Conservation (phyloP, 2,329 filamentous ascomycete species). For the Talaromyces amestolkiae region DNA sequence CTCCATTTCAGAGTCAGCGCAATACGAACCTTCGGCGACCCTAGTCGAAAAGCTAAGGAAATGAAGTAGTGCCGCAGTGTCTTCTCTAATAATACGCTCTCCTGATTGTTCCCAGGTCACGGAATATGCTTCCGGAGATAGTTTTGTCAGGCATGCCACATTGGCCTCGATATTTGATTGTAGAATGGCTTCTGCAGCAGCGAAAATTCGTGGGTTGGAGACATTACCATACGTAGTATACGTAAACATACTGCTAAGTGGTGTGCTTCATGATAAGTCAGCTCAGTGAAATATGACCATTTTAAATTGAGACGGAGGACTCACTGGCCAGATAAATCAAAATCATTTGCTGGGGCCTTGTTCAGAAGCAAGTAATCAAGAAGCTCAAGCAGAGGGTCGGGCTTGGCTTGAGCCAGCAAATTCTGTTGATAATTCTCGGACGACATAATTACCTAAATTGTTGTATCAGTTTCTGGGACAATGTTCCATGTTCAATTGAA, state of each 20-base stretch:
- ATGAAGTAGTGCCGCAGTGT: not conserved
- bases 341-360: not conserved
- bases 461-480: not conserved
- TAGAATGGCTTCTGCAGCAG: not conserved
- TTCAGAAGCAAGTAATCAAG: not conserved
- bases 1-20: not conserved
- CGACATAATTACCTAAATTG: not conserved
- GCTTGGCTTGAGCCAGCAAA: not conserved
- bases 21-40: not conserved
- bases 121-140: not conserved
- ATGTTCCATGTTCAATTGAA: not conserved
- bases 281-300: not conserved
- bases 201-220: not conserved
- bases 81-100: not conserved
- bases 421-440: not conserved
- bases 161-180: not conserved
- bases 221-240: accelerated
- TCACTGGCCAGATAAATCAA: not conserved
- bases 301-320: not conserved
- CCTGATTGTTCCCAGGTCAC: accelerated
- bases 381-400: not conserved
- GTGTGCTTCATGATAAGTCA: not conserved
- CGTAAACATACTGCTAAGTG: not conserved
- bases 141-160: not conserved
- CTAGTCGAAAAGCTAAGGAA: not conserved